A percentile compares a stretch with the other conserved stretches of the same genome.
phyloP scores from a whole-genome alignment of 2,329 filamentous ascomycete genomes.

The Akanthomyces uredinophilus region DNA sequence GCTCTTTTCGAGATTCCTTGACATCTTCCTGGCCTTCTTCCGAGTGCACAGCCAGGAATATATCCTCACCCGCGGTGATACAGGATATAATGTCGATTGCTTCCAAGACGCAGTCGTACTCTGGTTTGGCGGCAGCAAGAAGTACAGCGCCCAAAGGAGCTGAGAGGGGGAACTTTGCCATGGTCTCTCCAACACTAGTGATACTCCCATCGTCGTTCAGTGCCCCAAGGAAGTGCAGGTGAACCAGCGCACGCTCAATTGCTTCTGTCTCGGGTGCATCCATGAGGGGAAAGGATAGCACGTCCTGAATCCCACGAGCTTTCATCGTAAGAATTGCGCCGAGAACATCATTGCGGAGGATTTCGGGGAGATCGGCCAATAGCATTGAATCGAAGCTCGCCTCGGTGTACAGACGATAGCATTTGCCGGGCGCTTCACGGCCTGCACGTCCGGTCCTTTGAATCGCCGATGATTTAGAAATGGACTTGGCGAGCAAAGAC shows the following conservation, averaged over 20 bases:
- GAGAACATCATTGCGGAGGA: constrained; percentile 81
- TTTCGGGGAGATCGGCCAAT: constrained; percentile 78
- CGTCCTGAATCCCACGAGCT: constrained; percentile 76
- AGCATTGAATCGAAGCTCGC: constrained; percentile 64
- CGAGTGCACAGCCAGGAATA: constrained; percentile 55
- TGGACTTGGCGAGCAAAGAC: constrained; percentile 81
- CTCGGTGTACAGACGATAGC: constrained; percentile 83
- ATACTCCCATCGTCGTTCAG: constrained; percentile 68
- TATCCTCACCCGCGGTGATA: constrained; percentile 57
- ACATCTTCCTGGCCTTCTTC: constrained; percentile 52
- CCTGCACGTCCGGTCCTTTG: constrained; percentile 90
- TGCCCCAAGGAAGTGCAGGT: constrained; percentile 74
- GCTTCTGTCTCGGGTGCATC: constrained; percentile 73
- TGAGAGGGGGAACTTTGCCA: constrained; percentile 78
- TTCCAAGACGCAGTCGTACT: constrained; percentile 70
- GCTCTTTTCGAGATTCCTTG: constrained; percentile 49
- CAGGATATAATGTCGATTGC: constrained; percentile 77
- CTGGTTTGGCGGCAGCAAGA: constrained; percentile 67
- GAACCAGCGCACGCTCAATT: constrained; percentile 74
- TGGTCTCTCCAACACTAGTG: constrained; percentile 66
- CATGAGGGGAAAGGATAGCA: constrained; percentile 78
- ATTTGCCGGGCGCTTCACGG: constrained; percentile 85
- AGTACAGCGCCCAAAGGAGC: constrained; percentile 78
- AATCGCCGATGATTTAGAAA: constrained; percentile 89
- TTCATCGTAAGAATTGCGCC: constrained; percentile 90